phyloP scores from a whole-genome alignment of 139 green algal species.

The Tetradesmus obliquus region DNA sequence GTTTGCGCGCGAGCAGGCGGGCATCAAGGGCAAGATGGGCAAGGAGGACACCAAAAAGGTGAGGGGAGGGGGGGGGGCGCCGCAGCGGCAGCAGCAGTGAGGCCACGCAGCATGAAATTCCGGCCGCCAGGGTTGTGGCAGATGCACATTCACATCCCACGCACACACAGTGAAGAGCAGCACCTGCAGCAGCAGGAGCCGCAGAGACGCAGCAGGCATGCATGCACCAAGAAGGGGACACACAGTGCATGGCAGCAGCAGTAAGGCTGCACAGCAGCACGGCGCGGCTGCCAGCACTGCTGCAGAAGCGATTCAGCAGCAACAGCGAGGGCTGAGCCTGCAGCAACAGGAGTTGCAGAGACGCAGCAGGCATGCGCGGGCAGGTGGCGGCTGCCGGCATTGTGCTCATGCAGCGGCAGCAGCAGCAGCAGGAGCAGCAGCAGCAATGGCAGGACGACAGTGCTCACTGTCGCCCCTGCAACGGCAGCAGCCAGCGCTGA shows the following conservation, averaged over 20 bases:
- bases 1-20: slow-evolving; percentile 89
- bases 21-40: slow-evolving; percentile 91
- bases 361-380: no score
- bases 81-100: background rate
- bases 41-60: slow-evolving; percentile 83
- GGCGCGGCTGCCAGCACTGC: background rate
- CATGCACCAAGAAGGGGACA: no score
- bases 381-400: no score
- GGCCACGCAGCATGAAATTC: background rate
- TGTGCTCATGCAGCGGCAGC: no score
- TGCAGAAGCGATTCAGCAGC: background rate
- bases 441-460: no score
- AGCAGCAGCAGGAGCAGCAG: no score
- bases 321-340: background rate
- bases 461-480: no score
- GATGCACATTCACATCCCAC: background rate
- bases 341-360: background rate
- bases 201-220: background rate
- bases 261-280: background rate
- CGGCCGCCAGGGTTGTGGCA: background rate
- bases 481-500: no score
- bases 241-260: background rate
- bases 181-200: background rate
- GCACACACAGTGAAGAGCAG: background rate
- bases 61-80: background rate